Base-by-base conservation (phyloP, 2,329 filamentous ascomycete species). In the Xylaria sp. region DNA sequence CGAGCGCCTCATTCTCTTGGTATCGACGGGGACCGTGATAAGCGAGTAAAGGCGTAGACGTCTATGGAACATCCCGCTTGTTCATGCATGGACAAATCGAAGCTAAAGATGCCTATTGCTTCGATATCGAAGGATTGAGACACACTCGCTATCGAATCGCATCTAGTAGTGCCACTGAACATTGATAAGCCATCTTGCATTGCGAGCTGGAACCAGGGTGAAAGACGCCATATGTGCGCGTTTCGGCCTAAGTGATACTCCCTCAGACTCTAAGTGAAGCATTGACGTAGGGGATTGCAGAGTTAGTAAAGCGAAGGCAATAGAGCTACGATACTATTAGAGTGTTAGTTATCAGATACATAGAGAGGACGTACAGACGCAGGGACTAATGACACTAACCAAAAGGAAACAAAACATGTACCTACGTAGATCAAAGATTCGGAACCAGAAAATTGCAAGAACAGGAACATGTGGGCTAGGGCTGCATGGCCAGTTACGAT, bases 401-500 rank as follows among this genome's bases (percentile, higher is more conserved):
- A 55, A 20, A 36, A 33, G 12, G 28, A 20, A 36, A n/a, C 7
- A n/a, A n/a, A 25, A 48, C n/a, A 2, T 10, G 46, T 48, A 15
- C 20, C 28, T 43, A 43, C 12, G 54, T 33, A 36, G 20, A 58
- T 48, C 52, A 48, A 33, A 41, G 51, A 64, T 8, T 8, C 41
- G n/a, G 57, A 52, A n/a, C 57, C 36, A 6, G 46, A n/a, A 28
- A 18, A 46, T 39, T 20, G 15, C 13, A 41, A 20, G 5, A 31
- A 46, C 8, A 18, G 46, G 15, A 57, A 49, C 10, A 41, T 15
- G 2, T 49, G 46, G 55, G 23, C 46, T 56, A 56, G 39, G 52
- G 51, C 33, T 54, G 54, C 31, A 58, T 54, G 25, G 46, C 43
- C 25, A 12, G 46, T 41, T 28, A 43, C 52, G 51, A 57, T 36